These are phyloP conservation scores for Corylus americana DNA, from an alignment of 306 rosid genomes.

Conservation along the genomic window DNA sequence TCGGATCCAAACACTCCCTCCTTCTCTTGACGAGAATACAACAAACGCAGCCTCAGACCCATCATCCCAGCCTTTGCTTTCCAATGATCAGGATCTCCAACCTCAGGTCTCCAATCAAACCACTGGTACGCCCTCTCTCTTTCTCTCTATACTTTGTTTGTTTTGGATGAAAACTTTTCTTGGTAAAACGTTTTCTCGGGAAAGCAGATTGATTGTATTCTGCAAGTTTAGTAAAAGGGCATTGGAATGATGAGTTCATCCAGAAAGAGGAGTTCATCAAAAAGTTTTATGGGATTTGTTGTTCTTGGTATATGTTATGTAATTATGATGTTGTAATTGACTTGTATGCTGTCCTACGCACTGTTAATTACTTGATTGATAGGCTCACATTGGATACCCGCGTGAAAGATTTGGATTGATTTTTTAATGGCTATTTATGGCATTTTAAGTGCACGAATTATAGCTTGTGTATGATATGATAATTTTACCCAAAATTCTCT, in stretches of 20 bases:
- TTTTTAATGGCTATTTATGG: not conserved
- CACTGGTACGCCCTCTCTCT: constrained; percentile 32
- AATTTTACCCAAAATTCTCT: not conserved
- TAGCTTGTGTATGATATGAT: not conserved
- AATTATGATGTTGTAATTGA: no score
- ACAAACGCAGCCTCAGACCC: not conserved
- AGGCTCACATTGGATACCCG: no score
- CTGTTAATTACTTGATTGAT: no score
- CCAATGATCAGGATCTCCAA: constrained; percentile 27
- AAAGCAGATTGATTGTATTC: not conserved
- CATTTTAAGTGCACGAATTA: not conserved
- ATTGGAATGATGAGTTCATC: not conserved
- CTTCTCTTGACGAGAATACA: not conserved
- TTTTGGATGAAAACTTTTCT: not conserved
- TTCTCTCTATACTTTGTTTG: constrained; percentile 2
- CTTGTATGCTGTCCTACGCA: no score
- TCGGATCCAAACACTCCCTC: constrained; percentile 40
- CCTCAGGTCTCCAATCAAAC: constrained; percentile 21
- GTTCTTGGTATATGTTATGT: not conserved
- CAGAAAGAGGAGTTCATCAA: not conserved
- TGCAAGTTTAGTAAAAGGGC: not conserved
- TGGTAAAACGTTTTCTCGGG: not conserved
- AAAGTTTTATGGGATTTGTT: not conserved
- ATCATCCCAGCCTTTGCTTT: constrained; percentile 29
- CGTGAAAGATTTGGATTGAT: not conserved